Conservation (phyloP, 2,329 filamentous ascomycete species). For the Dichotomopilus funicola region DNA sequence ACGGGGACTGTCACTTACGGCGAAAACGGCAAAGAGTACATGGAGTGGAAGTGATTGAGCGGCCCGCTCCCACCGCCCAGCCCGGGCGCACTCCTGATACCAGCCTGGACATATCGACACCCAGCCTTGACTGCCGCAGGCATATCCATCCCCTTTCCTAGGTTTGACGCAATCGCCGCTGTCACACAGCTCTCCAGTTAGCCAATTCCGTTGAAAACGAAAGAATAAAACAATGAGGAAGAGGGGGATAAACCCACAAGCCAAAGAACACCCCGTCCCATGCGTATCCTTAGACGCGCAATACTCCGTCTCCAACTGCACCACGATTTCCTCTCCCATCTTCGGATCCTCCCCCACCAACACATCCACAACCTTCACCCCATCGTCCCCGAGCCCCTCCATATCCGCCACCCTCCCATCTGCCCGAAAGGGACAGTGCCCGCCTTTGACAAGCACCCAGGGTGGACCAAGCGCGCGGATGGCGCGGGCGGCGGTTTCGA, state of each 20-base stretch:
- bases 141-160: conserved; percentile 54
- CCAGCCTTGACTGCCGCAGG: conserved; percentile 58
- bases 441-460: conserved; percentile 84
- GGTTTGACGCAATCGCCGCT: conserved; percentile 70
- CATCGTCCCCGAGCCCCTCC: conserved; percentile 43
- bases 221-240: not conserved
- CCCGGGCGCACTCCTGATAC: conserved; percentile 57
- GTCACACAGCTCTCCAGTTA: not conserved
- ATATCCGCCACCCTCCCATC: conserved; percentile 52
- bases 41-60: conserved; percentile 73
- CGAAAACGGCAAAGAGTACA: conserved; percentile 60
- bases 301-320: conserved; percentile 64
- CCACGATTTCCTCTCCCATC: conserved; percentile 8
- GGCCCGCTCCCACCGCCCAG: conserved; percentile 64
- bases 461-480: conserved; percentile 65
- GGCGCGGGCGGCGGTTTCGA: conserved; percentile 61
- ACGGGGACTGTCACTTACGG: conserved; percentile 39
- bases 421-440: conserved; percentile 71
- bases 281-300: conserved; percentile 76
- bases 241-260: conserved; percentile 52
- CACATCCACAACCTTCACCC: conserved; percentile 66
- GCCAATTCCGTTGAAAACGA: not conserved
- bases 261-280: conserved; percentile 89
- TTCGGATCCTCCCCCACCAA: conserved; percentile 55
- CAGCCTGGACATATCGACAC: conserved; percentile 64